Percentiles rank a stretch among this genome's conserved stretches.
Conservation (phyloP, 2,329 filamentous ascomycete species). For the Phoma sp. region DNA sequence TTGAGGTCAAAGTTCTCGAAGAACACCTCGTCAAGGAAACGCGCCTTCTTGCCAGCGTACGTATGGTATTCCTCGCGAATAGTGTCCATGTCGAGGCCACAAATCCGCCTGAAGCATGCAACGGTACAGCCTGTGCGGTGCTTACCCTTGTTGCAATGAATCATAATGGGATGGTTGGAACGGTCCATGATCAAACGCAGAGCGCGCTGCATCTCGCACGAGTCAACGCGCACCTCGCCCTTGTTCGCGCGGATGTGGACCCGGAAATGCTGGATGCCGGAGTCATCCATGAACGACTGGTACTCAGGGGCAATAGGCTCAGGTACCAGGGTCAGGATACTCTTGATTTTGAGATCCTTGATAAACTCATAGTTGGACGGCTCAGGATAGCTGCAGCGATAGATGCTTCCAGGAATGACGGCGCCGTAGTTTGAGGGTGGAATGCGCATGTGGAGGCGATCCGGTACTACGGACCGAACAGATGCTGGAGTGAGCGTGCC, state of each 20-base stretch:
- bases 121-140: conserved; percentile 92
- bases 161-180: conserved; percentile 77
- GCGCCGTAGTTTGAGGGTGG: conserved; percentile 78
- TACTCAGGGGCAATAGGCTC: conserved; percentile 58
- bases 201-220: conserved; percentile 69
- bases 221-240: conserved; percentile 58
- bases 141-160: conserved; percentile 95
- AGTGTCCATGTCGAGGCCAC: conserved; percentile 65
- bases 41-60: conserved; percentile 62
- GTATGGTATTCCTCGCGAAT: conserved; percentile 76
- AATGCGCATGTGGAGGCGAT: conserved; percentile 47
- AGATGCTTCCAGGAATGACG: conserved; percentile 74
- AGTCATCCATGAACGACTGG: conserved; percentile 66
- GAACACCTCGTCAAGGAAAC: conserved; percentile 55
- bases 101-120: conserved; percentile 75
- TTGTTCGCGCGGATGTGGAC: conserved; percentile 90
- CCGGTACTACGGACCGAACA: conserved; percentile 26
- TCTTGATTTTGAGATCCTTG: conserved; percentile 72
- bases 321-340: conserved; percentile 70
- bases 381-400: conserved; percentile 81
- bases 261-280: conserved; percentile 74
- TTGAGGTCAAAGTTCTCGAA: conserved; percentile 54
- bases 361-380: conserved; percentile 74
- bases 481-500: conserved; percentile 31
- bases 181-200: conserved; percentile 74